These are phyloP conservation scores for Phytopythium helicoides DNA, from an alignment of 352 stramenopile species.

Conservation along the genomic window DNA sequence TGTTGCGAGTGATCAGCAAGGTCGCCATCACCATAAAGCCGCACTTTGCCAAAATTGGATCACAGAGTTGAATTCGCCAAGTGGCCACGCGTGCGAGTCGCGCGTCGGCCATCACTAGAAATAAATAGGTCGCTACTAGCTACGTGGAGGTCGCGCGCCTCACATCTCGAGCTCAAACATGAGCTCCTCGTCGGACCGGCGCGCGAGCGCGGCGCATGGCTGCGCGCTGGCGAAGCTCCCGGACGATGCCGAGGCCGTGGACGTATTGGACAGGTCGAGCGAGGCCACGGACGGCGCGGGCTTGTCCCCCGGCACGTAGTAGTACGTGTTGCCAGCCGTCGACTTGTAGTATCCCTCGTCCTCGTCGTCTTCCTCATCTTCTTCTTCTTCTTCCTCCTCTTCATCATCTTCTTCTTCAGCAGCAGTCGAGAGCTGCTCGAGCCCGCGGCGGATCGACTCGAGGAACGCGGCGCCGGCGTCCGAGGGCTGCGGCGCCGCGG, in stretches of 20 bases:
- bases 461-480: slow-evolving; percentile 19
- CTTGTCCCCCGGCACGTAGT: slow-evolving; percentile 36
- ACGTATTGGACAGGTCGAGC: slow-evolving; percentile 34
- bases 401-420: slow-evolving; percentile 9
- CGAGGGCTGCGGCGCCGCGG: not conserved
- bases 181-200: slow-evolving; percentile 15
- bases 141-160: not conserved
- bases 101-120: too few relatives aligned
- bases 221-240: slow-evolving; percentile 10
- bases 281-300: slow-evolving; percentile 9
- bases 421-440: slow-evolving; percentile 17
- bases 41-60: too few relatives aligned
- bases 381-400: slow-evolving; percentile 12
- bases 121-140: too few relatives aligned
- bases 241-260: slow-evolving; percentile 31
- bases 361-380: slow-evolving; percentile 21
- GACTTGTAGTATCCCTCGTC: slow-evolving; percentile 30
- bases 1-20: too few relatives aligned
- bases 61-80: too few relatives aligned
- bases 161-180: slow-evolving; percentile 42
- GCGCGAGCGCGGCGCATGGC: not conserved
- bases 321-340: slow-evolving; percentile 33
- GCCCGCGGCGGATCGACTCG: slow-evolving; percentile 24
- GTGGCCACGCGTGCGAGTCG: too few relatives aligned
- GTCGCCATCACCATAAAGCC: too few relatives aligned